phyloP scores from a whole-genome alignment of 192 early-diverging fungal genomes.

The Podila horticola region DNA sequence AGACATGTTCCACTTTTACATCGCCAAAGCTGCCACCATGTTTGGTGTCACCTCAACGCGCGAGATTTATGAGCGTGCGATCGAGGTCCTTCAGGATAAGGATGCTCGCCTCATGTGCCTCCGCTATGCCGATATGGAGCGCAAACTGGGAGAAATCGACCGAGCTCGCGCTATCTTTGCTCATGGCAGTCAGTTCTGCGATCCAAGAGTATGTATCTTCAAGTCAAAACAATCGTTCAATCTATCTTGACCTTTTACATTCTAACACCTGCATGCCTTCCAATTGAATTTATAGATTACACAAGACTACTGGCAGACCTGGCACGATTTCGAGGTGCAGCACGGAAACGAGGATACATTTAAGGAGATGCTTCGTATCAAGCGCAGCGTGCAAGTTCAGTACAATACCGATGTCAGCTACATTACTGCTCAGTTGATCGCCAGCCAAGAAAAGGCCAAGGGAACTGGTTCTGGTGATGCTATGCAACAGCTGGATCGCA shows the following conservation, averaged over 20 bases:
- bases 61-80: conserved; percentile 93
- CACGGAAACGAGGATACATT: conserved; percentile 98
- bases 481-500: conserved; percentile 49
- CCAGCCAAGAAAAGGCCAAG: conserved; percentile 41
- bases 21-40: conserved; percentile 85
- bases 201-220: conserved; percentile 71
- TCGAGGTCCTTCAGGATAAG: conserved; percentile 86
- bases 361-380: conserved; percentile 97
- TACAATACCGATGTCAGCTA: conserved; percentile 79
- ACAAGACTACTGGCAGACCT: conserved; percentile 84
- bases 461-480: conserved; percentile 31
- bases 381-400: conserved; percentile 87
- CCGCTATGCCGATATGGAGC: conserved; percentile 89
- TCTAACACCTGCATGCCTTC: background rate
- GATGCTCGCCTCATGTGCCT: conserved; percentile 81
- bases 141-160: conserved; percentile 93
- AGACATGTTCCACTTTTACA: conserved; percentile 90
- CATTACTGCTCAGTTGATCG: conserved; percentile 48
- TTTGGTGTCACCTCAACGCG: conserved; percentile 90
- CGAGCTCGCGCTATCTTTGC: conserved; percentile 90
- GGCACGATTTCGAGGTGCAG: conserved; percentile 98
- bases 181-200: conserved; percentile 88
- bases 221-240: background rate
- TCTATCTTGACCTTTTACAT: background rate
- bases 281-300: conserved; percentile 44